These are phyloP conservation scores for Sphaceloma murrayae DNA, from an alignment of 2,329 filamentous ascomycete species.

Conservation along the genomic window DNA sequence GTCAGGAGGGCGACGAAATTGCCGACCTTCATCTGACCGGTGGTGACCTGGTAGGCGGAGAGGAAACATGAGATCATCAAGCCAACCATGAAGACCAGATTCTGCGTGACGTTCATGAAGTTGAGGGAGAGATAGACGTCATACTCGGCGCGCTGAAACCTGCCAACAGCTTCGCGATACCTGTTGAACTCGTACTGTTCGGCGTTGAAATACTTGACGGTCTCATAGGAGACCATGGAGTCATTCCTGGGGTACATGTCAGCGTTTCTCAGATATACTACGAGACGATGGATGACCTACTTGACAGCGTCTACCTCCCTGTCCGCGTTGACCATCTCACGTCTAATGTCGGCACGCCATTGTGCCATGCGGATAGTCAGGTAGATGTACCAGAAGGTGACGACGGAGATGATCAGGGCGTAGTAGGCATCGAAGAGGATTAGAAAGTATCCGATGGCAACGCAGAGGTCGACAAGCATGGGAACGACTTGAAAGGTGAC, in stretches of 20 bases:
- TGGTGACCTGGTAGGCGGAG: conserved; percentile 58
- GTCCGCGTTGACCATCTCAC: conserved; percentile 90
- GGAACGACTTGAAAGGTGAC: conserved; percentile 92
- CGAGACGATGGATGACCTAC: conserved; percentile 33
- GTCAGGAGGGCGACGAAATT: conserved; percentile 62
- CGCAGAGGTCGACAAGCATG: conserved; percentile 81
- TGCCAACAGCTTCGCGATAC: conserved; percentile 47
- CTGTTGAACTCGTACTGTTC: conserved; percentile 49
- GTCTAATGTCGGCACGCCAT: conserved; percentile 79
- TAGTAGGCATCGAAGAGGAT: conserved; percentile 78
- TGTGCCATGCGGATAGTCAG: conserved; percentile 93
- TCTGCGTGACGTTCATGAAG: conserved; percentile 52
- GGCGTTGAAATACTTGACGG: conserved; percentile 57
- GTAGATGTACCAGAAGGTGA: conserved; percentile 94
- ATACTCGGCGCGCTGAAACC: conserved; percentile 50
- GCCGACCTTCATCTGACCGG: conserved; percentile 51
- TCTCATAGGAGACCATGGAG: conserved; percentile 96
- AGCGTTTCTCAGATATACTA: conserved; percentile 19
- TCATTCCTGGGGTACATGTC: conserved; percentile 54
- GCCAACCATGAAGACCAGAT: conserved; percentile 53
- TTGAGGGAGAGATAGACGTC: conserved; percentile 48
- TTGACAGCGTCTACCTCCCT: conserved; percentile 95
- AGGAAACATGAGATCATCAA: conserved; percentile 61
- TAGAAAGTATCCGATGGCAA: conserved; percentile 76
- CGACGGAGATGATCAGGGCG: conserved; percentile 76